Evolutionary conservation across 495 filamentous ascomycete genomes (phyloP), one percentile per base, ranked within the genome.

Genomic region (Talaromyces stipitatus): DNA sequence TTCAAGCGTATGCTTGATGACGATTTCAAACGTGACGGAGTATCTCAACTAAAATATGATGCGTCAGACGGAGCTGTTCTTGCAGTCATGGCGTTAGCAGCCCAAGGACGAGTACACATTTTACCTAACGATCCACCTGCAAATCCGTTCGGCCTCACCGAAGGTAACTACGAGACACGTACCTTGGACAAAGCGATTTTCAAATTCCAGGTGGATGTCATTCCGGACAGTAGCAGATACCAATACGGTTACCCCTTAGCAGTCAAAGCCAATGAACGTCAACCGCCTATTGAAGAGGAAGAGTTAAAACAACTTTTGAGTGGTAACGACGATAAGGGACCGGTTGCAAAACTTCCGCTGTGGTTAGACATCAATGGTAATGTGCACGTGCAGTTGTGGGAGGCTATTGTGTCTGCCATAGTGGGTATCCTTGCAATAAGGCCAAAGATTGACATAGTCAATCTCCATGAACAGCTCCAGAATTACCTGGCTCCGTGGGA

Each of bases 341-440:
- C 45, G 28, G 22, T 38, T 4, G 14, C 51, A 60, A 63, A 82
- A 61, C 73, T 89, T 18, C 91, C 91, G 0, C 69, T 91, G 24
- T 96, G 91, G 91, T 82, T 81, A 58, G 89, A 90, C 67, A 86
- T 95, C 47, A 82, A 89, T 51, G 83, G 81, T 1, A 68, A 79
- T 8, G 68, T 91, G 11, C 78, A 88, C 32, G 60, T 58, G 2
- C 69, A 76, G 5, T 71, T 86, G 36, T 96, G 91, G 91, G 71
- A 82, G 2, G 70, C 80, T 62, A 78, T 82, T 7, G 67, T 89
- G 11, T 78, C 76, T 8, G 78, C 82, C 18, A 72, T 89, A 11
- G 58, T 84, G 8, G 73, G 83, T 18, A 77, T 79, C 38, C 56
- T 91, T 12, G 81, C 84, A 1, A 75, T 78, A 4, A 73, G 86